Base-by-base conservation (phyloP, 164 flowering plant species). In the Macadamia integrifolia region DNA sequence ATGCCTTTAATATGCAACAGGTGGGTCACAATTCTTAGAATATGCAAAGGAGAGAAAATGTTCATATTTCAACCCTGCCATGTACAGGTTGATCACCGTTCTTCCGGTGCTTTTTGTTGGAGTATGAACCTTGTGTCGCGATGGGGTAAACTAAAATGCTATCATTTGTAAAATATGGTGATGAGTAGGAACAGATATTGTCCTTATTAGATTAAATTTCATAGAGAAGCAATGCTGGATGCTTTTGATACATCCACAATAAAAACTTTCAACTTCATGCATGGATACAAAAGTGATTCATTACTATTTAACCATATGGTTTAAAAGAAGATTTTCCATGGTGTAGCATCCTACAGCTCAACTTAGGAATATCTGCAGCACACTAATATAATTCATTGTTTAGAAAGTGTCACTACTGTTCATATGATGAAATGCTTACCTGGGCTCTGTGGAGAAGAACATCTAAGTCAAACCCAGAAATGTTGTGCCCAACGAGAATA, bases 381-480 rank as follows among this genome's bases (percentile, higher is more conserved):
- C 8, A 50, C 23, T 31, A 31, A 28, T 18, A 18, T 10, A 35
- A 28, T 46, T 23, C 23, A 14, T 13, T 28, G 53, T n/a, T 28
- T 12, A 58, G 32, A 35, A 64, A 58, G 2, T 58, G 40, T 13
- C 17, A 30, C 8, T 58, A 30, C 8, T 58, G 50, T 29, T 60
- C 53, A 66, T 31, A 29, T 43, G 15, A 66, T 30, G 56, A 56
- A 8, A 32, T 6, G 6, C 13, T 67, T 58, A 95, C 99, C 94
- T 89, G 93, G 68, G 86, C 86, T 81, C 99, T 83, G 72, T 91
- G 91, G 53, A 95, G 93, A 61, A 95, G 97, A 72, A 92, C 85
- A 75, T 95, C 99, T 52, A 95, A 81, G 75, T 95, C 99, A 83
- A 92, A 95, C 66, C 98, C 98, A 67, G 99, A 95, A 61, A 95